Evolutionary conservation across 169 alveolate genomes (phyloP), one percentile per base, ranked within the genome.

Genomic region (Eimeria maxima): DNA sequence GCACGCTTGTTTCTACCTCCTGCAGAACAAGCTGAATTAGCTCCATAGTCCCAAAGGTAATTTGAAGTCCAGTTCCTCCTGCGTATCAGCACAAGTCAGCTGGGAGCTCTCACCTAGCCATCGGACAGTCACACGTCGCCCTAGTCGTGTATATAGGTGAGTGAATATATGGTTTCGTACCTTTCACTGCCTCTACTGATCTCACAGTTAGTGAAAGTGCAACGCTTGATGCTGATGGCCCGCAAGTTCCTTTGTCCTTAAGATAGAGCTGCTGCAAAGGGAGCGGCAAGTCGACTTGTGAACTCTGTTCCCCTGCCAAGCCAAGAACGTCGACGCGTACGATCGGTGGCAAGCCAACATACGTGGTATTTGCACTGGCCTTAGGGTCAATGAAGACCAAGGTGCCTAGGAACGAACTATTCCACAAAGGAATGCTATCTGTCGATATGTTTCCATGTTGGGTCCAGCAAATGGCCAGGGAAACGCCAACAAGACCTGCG

Each of bases 381-480:
- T 4, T 33, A 38, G 81, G 38, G 65, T 87, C 93, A 18, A 87
- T 47, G 65, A 38, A 60, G n/a, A 87, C 8, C 55, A 87, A 6
- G n/a, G 22, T 87, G 4, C 93, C 93, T 24, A 87, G 11, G 93
- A 60, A 87, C 44, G 93, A 87, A 18, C 44, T 47, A 22, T 8
- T 47, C 93, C 93, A 87, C 10, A 0, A 60, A 22, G 93, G 93
- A 18, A 87, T 55, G n/a, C 33, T 42, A 3, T 16, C 18, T 38
- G 65, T 29, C 20, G 60, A 33, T 8, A 29, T 4, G 14, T 13
- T 18, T 63, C 29, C 65, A 33, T 87, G 29, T 44, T 42, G 29
- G 6, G 80, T 87, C 93, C 93, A 87, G 83, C 93, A 87, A 63
- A 87, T 33, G 10, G 93, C 93, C 45, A 87, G 45, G 60, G 78